These are phyloP conservation scores for Achaetomiella virescens DNA, from an alignment of 495 filamentous ascomycete genomes.

Conservation along the genomic window DNA sequence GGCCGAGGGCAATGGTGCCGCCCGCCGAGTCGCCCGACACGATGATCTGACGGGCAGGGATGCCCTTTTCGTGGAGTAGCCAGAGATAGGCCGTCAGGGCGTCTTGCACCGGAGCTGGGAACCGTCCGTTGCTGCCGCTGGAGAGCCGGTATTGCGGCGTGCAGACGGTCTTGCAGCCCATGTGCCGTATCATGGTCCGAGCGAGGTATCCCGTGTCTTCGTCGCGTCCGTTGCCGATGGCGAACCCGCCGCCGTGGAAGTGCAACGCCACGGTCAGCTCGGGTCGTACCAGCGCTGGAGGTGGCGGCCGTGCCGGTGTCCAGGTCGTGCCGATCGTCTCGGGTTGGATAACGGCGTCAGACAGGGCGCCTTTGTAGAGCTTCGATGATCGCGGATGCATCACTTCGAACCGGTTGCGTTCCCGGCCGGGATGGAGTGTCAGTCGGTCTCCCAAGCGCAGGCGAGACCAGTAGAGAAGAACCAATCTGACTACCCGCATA, in stretches of 20 bases:
- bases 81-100: conserved; percentile 37
- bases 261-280: conserved; percentile 36
- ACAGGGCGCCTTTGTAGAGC: conserved; percentile 9
- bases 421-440: conserved; percentile 5
- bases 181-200: conserved; percentile 19
- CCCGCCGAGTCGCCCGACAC: conserved; percentile 44
- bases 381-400: conserved; percentile 1
- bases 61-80: conserved; percentile 29
- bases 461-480: conserved; percentile 12
- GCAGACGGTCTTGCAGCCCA: conserved; percentile 20
- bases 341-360: conserved; percentile 1
- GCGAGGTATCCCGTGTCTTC: conserved; percentile 34
- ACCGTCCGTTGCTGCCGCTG: conserved; percentile 25
- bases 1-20: conserved; percentile 33
- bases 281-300: neutral
- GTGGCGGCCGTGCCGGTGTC: conserved; percentile 13
- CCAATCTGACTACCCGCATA: conserved; percentile 6
- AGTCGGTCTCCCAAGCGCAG: neutral
- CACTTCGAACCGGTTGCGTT: conserved; percentile 16
- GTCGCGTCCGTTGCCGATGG: conserved; percentile 35
- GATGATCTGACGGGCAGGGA: conserved; percentile 33
- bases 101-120: conserved; percentile 45
- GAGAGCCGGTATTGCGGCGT: conserved; percentile 39
- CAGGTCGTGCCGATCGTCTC: conserved; percentile 16
- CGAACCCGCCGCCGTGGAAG: conserved; percentile 48